Conservation (phyloP, 2,329 filamentous ascomycete genomes). For the Karstenula rhodostoma region DNA sequence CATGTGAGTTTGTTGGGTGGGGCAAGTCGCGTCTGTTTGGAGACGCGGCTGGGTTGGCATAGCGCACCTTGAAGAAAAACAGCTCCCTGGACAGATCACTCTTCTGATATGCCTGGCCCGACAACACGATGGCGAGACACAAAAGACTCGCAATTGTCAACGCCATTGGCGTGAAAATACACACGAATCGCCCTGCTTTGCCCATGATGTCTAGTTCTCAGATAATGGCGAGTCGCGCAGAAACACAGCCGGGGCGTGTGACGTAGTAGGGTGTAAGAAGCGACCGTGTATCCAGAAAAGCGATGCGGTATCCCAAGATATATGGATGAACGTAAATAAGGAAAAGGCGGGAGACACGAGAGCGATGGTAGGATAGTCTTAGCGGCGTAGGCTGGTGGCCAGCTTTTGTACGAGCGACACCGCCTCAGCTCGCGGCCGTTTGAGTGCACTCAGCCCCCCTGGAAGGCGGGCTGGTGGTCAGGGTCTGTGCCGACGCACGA, state of each 20-base stretch:
- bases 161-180: constrained; percentile 85
- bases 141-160: constrained; percentile 81
- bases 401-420: constrained; percentile 13
- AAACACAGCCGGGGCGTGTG: constrained; percentile 7
- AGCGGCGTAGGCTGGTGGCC: constrained; percentile 6
- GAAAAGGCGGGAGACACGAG: constrained; percentile 8
- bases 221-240: background rate
- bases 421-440: constrained; percentile 13
- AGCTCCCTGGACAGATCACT: constrained; percentile 58
- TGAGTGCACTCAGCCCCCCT: constrained; percentile 8
- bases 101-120: constrained; percentile 63
- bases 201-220: constrained; percentile 62
- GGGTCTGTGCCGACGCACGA: constrained; percentile 9
- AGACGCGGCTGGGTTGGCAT: constrained; percentile 50
- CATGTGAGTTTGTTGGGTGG: background rate
- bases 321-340: constrained; percentile 5
- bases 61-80: constrained; percentile 64
- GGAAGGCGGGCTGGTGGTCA: background rate
- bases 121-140: constrained; percentile 66
- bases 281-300: background rate
- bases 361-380: constrained; percentile 2
- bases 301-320: background rate
- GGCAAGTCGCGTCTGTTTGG: constrained; percentile 41
- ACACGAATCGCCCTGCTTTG: constrained; percentile 79
- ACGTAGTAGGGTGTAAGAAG: constrained; percentile 14